A percentile compares a stretch with the other conserved stretches of the same genome.
phyloP scores from a whole-genome alignment of 768 basidiomycete species.

The Piloderma croceum region DNA sequence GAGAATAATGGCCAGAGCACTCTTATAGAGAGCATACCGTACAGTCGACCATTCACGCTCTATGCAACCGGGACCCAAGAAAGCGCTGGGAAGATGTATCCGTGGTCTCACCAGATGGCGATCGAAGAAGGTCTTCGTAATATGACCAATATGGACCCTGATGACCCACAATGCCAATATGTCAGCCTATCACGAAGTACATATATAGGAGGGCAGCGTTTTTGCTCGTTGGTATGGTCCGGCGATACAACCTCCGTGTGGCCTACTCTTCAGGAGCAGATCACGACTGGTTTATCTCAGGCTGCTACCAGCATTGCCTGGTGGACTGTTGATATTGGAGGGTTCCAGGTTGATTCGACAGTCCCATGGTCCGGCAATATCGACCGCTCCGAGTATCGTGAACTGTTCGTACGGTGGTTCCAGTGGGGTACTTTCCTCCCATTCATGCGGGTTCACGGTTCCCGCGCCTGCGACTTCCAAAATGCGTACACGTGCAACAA shows the following conservation, averaged over 20 bases:
- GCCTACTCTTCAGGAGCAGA: slow-evolving; percentile 30
- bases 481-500: slow-evolving; percentile 3
- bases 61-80: slow-evolving; percentile 35
- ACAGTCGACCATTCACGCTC: slow-evolving; percentile 29
- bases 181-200: slow-evolving; percentile 34
- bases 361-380: not conserved
- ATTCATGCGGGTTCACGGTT: slow-evolving; percentile 20
- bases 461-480: not conserved
- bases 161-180: slow-evolving; percentile 23
- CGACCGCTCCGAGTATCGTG: slow-evolving; percentile 19
- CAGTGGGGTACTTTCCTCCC: slow-evolving; percentile 34
- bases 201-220: slow-evolving; percentile 31
- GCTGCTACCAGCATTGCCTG: slow-evolving; percentile 32
- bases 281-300: slow-evolving; percentile 29
- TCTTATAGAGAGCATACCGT: slow-evolving; percentile 27
- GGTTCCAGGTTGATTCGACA: slow-evolving; percentile 27
- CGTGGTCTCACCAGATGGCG: slow-evolving; percentile 34
- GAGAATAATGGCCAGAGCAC: slow-evolving; percentile 26
- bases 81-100: slow-evolving; percentile 32
- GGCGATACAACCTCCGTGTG: slow-evolving; percentile 32
- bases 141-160: slow-evolving; percentile 19
- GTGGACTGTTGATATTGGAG: slow-evolving; percentile 35
- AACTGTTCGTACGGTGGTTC: slow-evolving; percentile 33
- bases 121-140: slow-evolving; percentile 33
- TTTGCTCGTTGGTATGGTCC: slow-evolving; percentile 35